Percentiles rank a stretch among this genome's conserved stretches.
Evolutionary conservation across 2,329 filamentous ascomycete genomes (phyloP).

Genomic region (Penicillium sp.): DNA sequence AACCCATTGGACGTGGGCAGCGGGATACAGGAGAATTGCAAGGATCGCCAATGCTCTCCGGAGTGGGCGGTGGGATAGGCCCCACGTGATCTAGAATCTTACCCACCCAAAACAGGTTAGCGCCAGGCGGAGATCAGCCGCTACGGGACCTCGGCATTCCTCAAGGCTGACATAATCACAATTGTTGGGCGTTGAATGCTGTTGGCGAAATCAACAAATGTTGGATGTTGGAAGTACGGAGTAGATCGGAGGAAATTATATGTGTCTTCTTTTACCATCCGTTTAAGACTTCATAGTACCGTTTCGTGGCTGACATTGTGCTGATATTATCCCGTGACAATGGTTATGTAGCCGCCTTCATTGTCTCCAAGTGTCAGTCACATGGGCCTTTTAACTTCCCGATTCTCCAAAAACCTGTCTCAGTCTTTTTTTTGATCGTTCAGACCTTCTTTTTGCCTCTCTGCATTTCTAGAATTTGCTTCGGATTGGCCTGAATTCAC

Average conservation of each 20-base stretch:
- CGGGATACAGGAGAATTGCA: conserved; percentile 8
- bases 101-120: conserved; percentile 10
- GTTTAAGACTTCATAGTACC: not conserved
- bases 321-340: conserved; percentile 9
- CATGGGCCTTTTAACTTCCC: conserved; percentile 36
- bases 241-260: not conserved
- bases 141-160: conserved; percentile 23
- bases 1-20: conserved; percentile 34
- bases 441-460: conserved; percentile 15
- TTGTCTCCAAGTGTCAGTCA: conserved; percentile 37
- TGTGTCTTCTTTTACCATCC: no score
- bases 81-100: conserved; percentile 2
- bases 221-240: not conserved
- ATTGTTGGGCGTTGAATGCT: conserved; percentile 24
- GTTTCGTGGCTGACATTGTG: not conserved
- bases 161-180: conserved; percentile 20
- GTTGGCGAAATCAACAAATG: conserved; percentile 9
- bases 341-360: conserved; percentile 15
- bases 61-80: conserved; percentile 3
- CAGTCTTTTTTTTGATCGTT: conserved; percentile 9
- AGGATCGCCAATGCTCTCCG: conserved; percentile 7
- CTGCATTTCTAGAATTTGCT: conserved; percentile 9
- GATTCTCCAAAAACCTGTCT: conserved; percentile 21
- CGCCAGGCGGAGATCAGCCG: conserved; percentile 18
- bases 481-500: not conserved